These are phyloP conservation scores for Nakazawaea pomicola DNA, from an alignment of 805 yeast genomes.

Conservation along the genomic window DNA sequence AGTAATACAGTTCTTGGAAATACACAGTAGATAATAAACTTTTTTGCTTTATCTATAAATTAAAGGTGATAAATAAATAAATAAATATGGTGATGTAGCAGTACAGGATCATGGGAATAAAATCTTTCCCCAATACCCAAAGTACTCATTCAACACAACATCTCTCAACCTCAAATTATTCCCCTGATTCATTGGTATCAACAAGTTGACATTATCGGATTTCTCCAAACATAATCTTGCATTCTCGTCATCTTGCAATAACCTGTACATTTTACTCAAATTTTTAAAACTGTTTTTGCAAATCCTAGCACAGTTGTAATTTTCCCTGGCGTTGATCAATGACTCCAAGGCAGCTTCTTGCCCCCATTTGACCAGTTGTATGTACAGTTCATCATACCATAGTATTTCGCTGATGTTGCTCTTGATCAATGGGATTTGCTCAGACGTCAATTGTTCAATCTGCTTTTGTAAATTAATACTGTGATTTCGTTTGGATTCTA, in stretches of 20 bases:
- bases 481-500: constrained; percentile 14
- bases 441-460: constrained; percentile 21
- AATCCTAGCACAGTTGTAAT: constrained; percentile 32
- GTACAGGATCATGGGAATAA: constrained; percentile 22
- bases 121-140: constrained; percentile 30
- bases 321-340: constrained; percentile 24
- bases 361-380: constrained; percentile 35
- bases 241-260: constrained; percentile 24
- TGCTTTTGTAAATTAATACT: constrained; percentile 17
- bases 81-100: constrained; percentile 1
- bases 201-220: constrained; percentile 20
- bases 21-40: too few species aligned
- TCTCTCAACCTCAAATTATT: constrained; percentile 22
- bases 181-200: constrained; percentile 25
- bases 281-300: constrained; percentile 32
- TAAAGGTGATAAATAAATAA: constrained; percentile 9
- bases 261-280: constrained; percentile 27
- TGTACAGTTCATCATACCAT: constrained; percentile 28
- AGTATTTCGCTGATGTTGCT: constrained; percentile 38
- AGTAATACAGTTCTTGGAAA: too few species aligned
- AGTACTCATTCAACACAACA: constrained; percentile 27
- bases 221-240: constrained; percentile 21
- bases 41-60: too few species aligned
- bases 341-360: constrained; percentile 32
- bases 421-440: constrained; percentile 32